phyloP scores from a whole-genome alignment of 2,329 filamentous ascomycete genomes.

The Xenosphaeropsis pyriputrescens region DNA sequence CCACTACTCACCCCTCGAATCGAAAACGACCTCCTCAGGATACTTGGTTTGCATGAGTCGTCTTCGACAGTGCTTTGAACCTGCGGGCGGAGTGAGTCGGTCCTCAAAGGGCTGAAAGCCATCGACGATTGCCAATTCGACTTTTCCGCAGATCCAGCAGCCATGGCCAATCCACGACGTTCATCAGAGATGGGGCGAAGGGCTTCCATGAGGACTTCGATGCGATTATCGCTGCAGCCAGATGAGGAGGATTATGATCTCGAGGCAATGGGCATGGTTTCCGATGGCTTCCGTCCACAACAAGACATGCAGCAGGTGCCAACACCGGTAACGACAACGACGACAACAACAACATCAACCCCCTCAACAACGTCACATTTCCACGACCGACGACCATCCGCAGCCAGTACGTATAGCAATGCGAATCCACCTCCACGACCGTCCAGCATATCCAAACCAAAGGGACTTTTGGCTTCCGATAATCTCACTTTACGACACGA shows the following conservation, averaged over 20 bases:
- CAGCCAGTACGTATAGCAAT: conserved; percentile 10
- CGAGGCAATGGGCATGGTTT: conserved; percentile 29
- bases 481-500: conserved; percentile 37
- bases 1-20: no score
- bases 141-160: no score
- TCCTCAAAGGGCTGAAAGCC: no score
- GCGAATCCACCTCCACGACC: conserved; percentile 21
- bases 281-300: conserved; percentile 34
- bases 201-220: conserved; percentile 20
- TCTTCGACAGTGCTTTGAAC: no score
- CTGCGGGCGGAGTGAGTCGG: no score
- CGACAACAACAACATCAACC: conserved; percentile 8
- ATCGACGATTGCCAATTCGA: no score
- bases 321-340: conserved; percentile 3
- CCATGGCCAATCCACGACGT: no score
- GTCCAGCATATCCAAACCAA: conserved; percentile 42
- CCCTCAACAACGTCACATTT: conserved; percentile 7
- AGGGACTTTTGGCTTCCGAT: conserved; percentile 24
- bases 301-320: no score
- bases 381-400: conserved; percentile 10
- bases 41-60: no score
- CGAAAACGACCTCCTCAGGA: no score
- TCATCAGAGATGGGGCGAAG: not conserved
- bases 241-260: conserved; percentile 32
- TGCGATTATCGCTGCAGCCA: conserved; percentile 22